Percentiles rank a stretch among this genome's conserved stretches.
phyloP scores from a whole-genome alignment of 345 rosid species.

The Microcos paniculata region DNA sequence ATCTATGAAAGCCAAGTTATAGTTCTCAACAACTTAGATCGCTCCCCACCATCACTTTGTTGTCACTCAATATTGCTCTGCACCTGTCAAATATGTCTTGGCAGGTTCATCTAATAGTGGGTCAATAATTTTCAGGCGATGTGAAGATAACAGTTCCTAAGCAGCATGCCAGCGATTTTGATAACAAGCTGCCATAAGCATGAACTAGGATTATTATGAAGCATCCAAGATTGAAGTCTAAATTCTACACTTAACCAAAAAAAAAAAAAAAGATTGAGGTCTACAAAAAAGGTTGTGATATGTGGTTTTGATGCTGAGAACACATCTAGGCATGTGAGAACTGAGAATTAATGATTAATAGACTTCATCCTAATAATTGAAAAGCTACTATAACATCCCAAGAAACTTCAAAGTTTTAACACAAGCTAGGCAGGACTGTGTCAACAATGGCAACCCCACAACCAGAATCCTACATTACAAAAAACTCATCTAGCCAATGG shows the following conservation, averaged over 20 bases:
- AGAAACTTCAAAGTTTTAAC: neutral
- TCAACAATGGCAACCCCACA: neutral
- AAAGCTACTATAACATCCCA: too few species aligned
- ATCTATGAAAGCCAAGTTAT: neutral
- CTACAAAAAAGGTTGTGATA: too few species aligned
- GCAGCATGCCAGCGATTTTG: neutral
- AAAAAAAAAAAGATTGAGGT: too few species aligned
- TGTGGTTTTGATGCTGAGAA: too few species aligned
- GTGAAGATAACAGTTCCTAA: neutral
- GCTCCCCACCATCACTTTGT: neutral
- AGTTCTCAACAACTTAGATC: neutral
- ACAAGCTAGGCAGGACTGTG: neutral
- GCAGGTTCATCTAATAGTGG: slow-evolving; percentile 3
- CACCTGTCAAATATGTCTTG: neutral
- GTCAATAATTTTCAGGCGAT: neutral
- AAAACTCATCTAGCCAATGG: neutral
- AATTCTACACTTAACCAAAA: too few species aligned
- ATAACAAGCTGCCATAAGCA: neutral
- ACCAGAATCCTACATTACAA: neutral
- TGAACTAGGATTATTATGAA: neutral
- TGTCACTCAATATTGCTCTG: neutral
- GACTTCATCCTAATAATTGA: too few species aligned
- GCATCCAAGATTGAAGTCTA: too few species aligned
- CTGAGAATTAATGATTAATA: neutral
- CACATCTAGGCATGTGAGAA: too few species aligned